Evolutionary conservation across 2,329 filamentous ascomycete genomes (phyloP).

Genomic region (Diplodia corticola): DNA sequence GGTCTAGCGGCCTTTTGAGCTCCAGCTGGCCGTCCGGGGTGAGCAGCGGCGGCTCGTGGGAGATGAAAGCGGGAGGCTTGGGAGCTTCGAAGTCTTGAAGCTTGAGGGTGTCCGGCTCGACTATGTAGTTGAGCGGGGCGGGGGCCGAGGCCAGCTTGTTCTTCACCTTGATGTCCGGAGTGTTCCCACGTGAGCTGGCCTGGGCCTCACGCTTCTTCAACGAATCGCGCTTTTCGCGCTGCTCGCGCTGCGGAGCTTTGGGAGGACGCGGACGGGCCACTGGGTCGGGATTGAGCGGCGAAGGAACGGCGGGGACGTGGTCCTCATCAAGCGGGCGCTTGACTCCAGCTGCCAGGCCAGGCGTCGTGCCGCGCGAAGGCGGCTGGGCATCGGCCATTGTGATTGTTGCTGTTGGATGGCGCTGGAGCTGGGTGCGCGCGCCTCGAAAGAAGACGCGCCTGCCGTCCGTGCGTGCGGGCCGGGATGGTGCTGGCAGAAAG

Average conservation of each 20-base stretch:
- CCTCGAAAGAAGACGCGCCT: background rate
- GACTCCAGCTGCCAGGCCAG: slow-evolving; percentile 27
- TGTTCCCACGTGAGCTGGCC: slow-evolving; percentile 39
- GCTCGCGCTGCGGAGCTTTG: slow-evolving; percentile 40
- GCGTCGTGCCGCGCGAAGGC: slow-evolving; percentile 40
- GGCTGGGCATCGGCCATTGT: slow-evolving; percentile 39
- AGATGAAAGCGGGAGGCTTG: slow-evolving; percentile 48
- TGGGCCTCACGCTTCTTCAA: slow-evolving; percentile 55
- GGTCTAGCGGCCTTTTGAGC: slow-evolving; percentile 51
- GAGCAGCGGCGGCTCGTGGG: slow-evolving; percentile 49
- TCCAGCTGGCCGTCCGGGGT: slow-evolving; percentile 46
- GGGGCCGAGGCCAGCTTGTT: slow-evolving; percentile 38
- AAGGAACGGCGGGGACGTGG: slow-evolving; percentile 65
- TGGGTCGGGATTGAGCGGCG: slow-evolving; percentile 66
- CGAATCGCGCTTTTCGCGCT: slow-evolving; percentile 55
- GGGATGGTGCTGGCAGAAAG: background rate
- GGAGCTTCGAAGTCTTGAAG: slow-evolving; percentile 52
- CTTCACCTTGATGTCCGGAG: slow-evolving; percentile 45
- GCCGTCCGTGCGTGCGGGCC: background rate
- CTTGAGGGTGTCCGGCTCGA: slow-evolving; percentile 39
- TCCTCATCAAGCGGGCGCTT: slow-evolving; percentile 22
- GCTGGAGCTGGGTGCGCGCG: slow-evolving; percentile 4
- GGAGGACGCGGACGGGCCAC: slow-evolving; percentile 45
- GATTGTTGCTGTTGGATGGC: slow-evolving; percentile 5
- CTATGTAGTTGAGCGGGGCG: slow-evolving; percentile 54